Base-by-base conservation (phyloP, 2,329 filamentous ascomycete genomes). In the Fusarium lyarnte region DNA sequence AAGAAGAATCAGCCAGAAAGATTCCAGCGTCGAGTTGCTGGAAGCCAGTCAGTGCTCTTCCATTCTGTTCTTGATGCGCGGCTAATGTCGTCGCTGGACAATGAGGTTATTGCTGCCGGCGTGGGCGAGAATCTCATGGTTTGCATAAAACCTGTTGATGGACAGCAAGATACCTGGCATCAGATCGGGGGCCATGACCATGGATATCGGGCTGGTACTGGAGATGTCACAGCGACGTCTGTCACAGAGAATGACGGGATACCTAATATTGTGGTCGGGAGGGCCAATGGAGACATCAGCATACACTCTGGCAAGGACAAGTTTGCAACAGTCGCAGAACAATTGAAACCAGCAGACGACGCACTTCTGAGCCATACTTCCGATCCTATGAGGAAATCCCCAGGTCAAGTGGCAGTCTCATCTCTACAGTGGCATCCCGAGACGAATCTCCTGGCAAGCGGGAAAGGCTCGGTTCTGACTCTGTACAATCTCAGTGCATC, bases 81-180 rank as follows among this genome's bases (percentile, higher is more conserved):
- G 31, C 76, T 83, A 11, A 76, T 82, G 33, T 75, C 79, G 8
- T 77, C 76, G 17, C 77, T 78, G n/a, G 78, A 78, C 9, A 77
- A 84, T 31, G 87, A 89, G 76, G 69, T 87, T 17, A 79, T 88
- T 0, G 83, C 85, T 4, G 87, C 84, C 79, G 87, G 87, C 1
- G 85, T 83, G 0, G 87, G 87, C 0, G 86, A 89, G 76, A 83
- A 88, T 31, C 75, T 89, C 33, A 78, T 87, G 9, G 82, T 84
- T 6, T 79, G 85, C 27, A 78, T 81, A 31, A 82, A 83, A 25
- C 75, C 79, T 19, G 78, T 74, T 16, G 70, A 73, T 10, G 77
- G 67, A 7, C 70, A 46, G 31, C 53, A 27, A 25, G 77, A 77
- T 63, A 47, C 66, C 2, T 87, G 85, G 85, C 74, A 79, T 11